Evolutionary conservation across 139 green algal species (phyloP).

Genomic region (Volvox reticuliferus): DNA sequence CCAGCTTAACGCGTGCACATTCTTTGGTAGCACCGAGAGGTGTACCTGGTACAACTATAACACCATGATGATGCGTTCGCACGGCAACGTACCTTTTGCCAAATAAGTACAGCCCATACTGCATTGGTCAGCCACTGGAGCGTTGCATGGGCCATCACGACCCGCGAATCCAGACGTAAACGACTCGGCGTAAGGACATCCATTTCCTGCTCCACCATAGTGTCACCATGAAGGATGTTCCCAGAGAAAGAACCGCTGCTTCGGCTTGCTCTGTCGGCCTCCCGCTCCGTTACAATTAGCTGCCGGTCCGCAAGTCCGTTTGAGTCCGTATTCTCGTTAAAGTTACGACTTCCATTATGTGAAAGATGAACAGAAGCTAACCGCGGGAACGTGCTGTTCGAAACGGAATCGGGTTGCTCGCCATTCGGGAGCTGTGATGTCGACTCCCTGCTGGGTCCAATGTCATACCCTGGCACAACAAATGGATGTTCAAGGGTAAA

Average conservation of each 20-base stretch:
- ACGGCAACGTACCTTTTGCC: slow-evolving; percentile 20
- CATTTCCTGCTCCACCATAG: not conserved
- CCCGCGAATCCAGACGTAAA: slow-evolving; percentile 25
- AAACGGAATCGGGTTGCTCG: not conserved
- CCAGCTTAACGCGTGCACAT: too few relatives aligned
- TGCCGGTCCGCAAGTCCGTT: not conserved
- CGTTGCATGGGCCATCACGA: slow-evolving; percentile 2
- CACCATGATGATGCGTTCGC: not conserved
- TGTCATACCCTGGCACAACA: not conserved
- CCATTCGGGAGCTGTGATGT: not conserved
- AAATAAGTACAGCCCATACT: slow-evolving; percentile 24
- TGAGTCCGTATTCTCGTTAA: not conserved
- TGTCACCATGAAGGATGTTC: not conserved
- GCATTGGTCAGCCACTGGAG: slow-evolving; percentile 36
- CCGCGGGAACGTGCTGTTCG: not conserved
- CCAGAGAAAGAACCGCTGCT: slow-evolving; percentile 3
- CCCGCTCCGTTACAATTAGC: not conserved
- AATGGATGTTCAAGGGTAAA: not conserved
- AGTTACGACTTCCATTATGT: not conserved
- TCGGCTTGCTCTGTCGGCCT: not conserved
- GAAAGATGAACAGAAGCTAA: slow-evolving; percentile 6
- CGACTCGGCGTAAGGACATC: slow-evolving; percentile 28
- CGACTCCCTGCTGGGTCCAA: not conserved
- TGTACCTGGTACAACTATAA: too few relatives aligned
- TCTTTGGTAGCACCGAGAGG: too few relatives aligned